Evolutionary conservation across 2,329 filamentous ascomycete genomes (phyloP).

Genomic region (Chalara sp.): DNA sequence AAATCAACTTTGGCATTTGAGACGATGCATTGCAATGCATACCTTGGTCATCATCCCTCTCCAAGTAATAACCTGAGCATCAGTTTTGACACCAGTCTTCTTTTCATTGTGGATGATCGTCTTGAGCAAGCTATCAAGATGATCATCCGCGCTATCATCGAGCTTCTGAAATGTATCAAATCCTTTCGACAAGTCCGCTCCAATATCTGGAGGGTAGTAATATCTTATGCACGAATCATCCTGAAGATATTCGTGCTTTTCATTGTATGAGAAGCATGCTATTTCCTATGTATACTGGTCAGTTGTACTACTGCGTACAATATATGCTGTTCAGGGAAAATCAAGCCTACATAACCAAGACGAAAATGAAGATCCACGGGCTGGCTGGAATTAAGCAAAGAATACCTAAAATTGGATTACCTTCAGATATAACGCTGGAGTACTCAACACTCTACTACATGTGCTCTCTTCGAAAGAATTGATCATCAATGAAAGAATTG

Average conservation of each 20-base stretch:
- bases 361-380: no score
- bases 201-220: constrained; percentile 73
- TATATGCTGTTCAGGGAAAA: not conserved
- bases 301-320: no score
- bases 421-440: no score
- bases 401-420: no score
- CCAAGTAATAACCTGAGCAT: constrained; percentile 85
- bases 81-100: constrained; percentile 56
- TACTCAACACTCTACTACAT: no score
- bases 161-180: constrained; percentile 79
- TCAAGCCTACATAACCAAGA: no score
- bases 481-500: no score
- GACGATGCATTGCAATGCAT: constrained; percentile 1
- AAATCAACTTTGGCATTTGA: not conserved
- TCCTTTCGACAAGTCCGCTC: constrained; percentile 69
- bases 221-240: constrained; percentile 78
- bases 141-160: constrained; percentile 77
- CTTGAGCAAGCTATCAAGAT: constrained; percentile 76
- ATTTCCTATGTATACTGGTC: constrained; percentile 58
- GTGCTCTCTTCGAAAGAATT: no score
- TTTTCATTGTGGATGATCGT: constrained; percentile 70
- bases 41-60: constrained; percentile 98
- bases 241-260: constrained; percentile 67
- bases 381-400: no score
- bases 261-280: constrained; percentile 87